These are phyloP conservation scores for Erodium trifolium DNA, from an alignment of 441 rosid species.

Conservation along the genomic window DNA sequence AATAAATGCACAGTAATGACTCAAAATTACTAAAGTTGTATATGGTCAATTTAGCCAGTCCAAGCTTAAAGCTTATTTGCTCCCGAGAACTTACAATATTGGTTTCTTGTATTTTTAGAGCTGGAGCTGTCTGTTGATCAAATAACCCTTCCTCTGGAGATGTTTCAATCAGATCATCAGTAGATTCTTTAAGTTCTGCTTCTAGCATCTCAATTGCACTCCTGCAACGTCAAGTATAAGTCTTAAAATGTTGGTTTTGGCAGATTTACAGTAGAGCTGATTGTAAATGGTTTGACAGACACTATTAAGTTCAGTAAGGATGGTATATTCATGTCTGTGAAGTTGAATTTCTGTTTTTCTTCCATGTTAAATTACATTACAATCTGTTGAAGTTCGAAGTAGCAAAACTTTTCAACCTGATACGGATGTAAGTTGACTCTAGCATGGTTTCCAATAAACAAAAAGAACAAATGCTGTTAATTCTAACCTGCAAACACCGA, in stretches of 20 bases:
- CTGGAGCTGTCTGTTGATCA: constrained; percentile 13
- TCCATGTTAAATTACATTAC: neutral
- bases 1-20: neutral
- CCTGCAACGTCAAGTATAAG: constrained; percentile 30
- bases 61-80: neutral
- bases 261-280: neutral
- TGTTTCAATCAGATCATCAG: constrained; percentile 9
- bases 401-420: no score
- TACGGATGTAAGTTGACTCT: neutral
- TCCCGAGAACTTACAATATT: constrained; percentile 17
- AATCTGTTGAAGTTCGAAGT: no score
- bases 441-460: neutral
- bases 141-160: constrained; percentile 1
- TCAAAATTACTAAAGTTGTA: neutral
- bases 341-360: neutral
- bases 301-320: neutral
- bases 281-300: neutral
- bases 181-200: constrained; percentile 46
- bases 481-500: constrained; percentile 72
- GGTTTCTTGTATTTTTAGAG: constrained; percentile 9
- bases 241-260: constrained; percentile 5
- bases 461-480: neutral
- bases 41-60: neutral
- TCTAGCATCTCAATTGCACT: constrained; percentile 76
- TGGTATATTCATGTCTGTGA: neutral